Conservation (phyloP, 2,329 filamentous ascomycete species). For the Fusarium sp. region DNA sequence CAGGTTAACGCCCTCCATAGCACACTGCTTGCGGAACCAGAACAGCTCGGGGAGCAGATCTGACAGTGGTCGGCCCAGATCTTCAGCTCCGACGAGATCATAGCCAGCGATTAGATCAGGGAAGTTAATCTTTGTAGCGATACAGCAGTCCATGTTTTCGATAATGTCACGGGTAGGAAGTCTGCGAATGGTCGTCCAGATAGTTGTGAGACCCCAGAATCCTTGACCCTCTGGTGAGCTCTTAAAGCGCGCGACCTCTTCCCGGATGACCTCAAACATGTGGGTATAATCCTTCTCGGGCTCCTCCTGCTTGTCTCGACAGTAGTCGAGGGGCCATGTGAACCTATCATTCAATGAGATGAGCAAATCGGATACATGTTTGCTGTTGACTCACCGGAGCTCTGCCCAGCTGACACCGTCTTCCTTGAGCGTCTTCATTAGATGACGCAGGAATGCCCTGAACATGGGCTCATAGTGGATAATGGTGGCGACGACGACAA, state of each 20-base stretch:
- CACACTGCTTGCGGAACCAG: slow-evolving; percentile 91
- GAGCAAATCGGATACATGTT: neutral
- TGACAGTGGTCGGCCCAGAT: slow-evolving; percentile 77
- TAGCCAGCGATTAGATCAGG: slow-evolving; percentile 87
- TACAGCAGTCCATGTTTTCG: slow-evolving; percentile 88
- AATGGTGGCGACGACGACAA: slow-evolving; percentile 77
- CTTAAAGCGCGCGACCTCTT: slow-evolving; percentile 83
- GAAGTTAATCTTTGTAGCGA: slow-evolving; percentile 81
- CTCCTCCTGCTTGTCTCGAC: slow-evolving; percentile 69
- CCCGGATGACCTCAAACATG: slow-evolving; percentile 78
- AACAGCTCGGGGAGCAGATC: slow-evolving; percentile 87
- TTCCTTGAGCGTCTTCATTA: slow-evolving; percentile 77
- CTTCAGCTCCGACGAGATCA: slow-evolving; percentile 91
- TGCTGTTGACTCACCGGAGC: slow-evolving; percentile 60
- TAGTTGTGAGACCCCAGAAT: slow-evolving; percentile 88
- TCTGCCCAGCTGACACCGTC: slow-evolving; percentile 91
- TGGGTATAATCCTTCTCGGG: slow-evolving; percentile 75
- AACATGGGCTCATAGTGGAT: slow-evolving; percentile 93
- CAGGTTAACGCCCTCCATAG: slow-evolving; percentile 79
- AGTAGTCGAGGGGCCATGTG: slow-evolving; percentile 78
- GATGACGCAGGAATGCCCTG: slow-evolving; percentile 75
- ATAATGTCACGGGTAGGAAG: slow-evolving; percentile 74
- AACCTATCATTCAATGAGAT: slow-evolving; percentile 57
- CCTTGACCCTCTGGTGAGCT: slow-evolving; percentile 73
- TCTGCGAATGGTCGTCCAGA: slow-evolving; percentile 81